phyloP scores from a whole-genome alignment of 148 eudicot species.

The Diospyros kaki region DNA sequence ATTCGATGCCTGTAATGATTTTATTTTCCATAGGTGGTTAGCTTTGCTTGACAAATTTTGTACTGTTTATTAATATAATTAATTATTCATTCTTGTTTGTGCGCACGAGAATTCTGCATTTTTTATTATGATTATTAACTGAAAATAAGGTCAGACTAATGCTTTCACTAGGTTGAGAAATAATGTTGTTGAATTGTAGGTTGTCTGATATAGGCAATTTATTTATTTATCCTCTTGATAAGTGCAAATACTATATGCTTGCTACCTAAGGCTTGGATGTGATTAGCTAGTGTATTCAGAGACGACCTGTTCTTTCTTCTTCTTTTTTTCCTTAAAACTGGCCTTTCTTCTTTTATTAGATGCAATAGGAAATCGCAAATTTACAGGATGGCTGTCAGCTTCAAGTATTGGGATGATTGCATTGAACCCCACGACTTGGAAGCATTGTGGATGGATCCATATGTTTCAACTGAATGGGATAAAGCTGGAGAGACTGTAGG shows the following conservation, averaged over 20 bases:
- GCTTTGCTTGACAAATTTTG: no score
- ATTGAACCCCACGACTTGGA: slow-evolving; percentile 57
- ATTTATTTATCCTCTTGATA: background rate
- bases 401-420: slow-evolving; percentile 77
- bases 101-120: no score
- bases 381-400: slow-evolving; percentile 34
- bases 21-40: no score
- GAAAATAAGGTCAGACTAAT: no score
- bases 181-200: background rate
- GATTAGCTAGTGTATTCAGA: background rate
- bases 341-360: background rate
- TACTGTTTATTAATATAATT: background rate
- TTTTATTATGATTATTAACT: background rate
- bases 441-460: slow-evolving; percentile 65
- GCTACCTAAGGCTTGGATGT: no score
- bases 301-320: no score
- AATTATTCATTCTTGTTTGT: background rate
- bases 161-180: background rate
- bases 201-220: background rate
- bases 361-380: background rate
- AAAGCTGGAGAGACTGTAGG: slow-evolving; percentile 64
- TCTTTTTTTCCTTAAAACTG: background rate
- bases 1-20: no score
- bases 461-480: slow-evolving; percentile 63
- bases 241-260: background rate